Evolutionary conservation across 352 stramenopile genomes (phyloP), one percentile per base, ranked within the genome.

Genomic region (Stramenopiles sp.): DNA sequence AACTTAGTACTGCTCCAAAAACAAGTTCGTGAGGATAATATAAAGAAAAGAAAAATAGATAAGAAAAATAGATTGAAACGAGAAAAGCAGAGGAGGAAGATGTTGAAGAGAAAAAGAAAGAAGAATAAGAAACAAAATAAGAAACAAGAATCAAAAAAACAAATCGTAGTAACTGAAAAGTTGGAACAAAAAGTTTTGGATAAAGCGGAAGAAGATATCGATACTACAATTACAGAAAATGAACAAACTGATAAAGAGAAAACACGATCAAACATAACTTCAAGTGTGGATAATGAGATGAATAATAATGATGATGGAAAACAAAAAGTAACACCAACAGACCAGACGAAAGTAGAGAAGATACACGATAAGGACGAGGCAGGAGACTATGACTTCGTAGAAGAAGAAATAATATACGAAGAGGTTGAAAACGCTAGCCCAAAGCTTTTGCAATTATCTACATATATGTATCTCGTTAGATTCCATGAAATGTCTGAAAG

Each of bases 401-500:
- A 13, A 4, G 38, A 53, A 53, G 38, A 53, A 53, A 53, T 13
- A 13, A 53, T 53, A 13, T 53, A 53, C 38, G 38, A 13, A 13
- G 38, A 53, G 13, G 13, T 53, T 31, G 65, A 76, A 33, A 20
- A 33, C 30, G 4, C 13, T 13, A 31, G 7, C 13, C 65, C 65
- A 13, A 33, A 76, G 13, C 7, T 76, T 13, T 31, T 33, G 31
- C 4, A 76, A 13, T 76, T 76, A 76, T 76, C 65, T 33, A 76
- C 4, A 20, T 76, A 76, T 33, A 7, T 76, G 30, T 7, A 76
- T 13, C 4, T 33, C 31, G 65, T 33, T 13, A 76, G 13, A 33
- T 20, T 13, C 65, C 65, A 76, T 33, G 31, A 76, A 76, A 76
- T 76, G 65, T 76, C 65, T 76, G 13, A 76, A 76, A 76, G 4